These are phyloP conservation scores for Debaryomyces robertsiae DNA, from an alignment of 1,139 yeast genomes.

Conservation along the genomic window DNA sequence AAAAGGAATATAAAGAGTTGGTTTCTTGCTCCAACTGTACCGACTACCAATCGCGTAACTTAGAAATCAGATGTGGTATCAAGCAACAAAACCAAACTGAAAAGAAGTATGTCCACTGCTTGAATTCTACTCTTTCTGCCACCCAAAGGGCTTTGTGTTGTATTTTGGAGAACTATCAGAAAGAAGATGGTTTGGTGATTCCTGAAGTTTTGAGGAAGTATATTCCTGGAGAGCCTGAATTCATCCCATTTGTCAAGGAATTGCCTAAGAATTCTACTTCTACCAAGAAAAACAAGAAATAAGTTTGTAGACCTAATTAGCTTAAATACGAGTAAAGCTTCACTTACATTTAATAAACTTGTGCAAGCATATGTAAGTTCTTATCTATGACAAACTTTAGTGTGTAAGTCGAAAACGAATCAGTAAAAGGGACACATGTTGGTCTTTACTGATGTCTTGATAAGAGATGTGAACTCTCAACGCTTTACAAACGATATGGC, in stretches of 20 bases:
- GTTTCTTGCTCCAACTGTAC: conserved; percentile 99
- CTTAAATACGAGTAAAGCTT: background rate
- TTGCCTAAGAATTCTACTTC: conserved; percentile 94
- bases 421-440: no score
- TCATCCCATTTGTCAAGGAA: conserved; percentile 86
- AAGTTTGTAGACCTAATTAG: conserved; percentile 6
- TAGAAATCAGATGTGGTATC: conserved; percentile 98
- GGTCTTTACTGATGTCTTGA: no score
- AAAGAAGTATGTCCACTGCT: conserved; percentile 97
- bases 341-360: no score
- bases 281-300: conserved; percentile 58
- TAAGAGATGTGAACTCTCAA: no score
- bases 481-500: no score
- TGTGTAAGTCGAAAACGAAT: no score
- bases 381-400: no score
- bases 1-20: conserved; percentile 95
- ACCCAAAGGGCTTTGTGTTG: conserved; percentile 98
- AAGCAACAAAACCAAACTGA: conserved; percentile 94
- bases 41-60: conserved; percentile 97
- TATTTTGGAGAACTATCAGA: conserved; percentile 95
- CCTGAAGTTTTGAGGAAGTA: conserved; percentile 95
- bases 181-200: conserved; percentile 87
- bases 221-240: conserved; percentile 98
- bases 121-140: conserved; percentile 96
- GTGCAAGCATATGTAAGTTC: no score